phyloP scores from a whole-genome alignment of 106 monocot species.

The Dendrobium nobile region DNA sequence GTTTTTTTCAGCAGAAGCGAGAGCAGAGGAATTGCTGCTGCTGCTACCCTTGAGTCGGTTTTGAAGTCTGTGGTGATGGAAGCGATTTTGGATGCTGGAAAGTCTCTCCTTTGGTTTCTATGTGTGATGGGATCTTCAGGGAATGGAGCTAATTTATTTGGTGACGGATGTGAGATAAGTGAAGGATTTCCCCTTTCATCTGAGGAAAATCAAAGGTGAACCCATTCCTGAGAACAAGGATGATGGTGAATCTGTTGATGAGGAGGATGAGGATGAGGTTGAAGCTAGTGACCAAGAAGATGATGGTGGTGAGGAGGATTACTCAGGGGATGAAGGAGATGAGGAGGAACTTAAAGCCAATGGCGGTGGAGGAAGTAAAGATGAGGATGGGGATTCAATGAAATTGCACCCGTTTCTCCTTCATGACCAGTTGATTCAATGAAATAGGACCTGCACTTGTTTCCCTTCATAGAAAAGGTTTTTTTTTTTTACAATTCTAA shows the following conservation, averaged over 20 bases:
- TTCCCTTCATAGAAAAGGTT: no score
- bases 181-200: slow-evolving; percentile 6
- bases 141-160: background rate
- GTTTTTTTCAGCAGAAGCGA: background rate
- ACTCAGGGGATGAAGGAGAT: slow-evolving; percentile 6
- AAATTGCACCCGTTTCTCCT: no score
- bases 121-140: background rate
- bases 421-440: no score
- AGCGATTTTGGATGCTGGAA: background rate
- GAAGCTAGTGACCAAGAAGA: background rate
- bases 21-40: background rate
- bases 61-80: background rate
- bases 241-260: slow-evolving; percentile 8
- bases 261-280: slow-evolving; percentile 6
- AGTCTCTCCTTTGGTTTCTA: background rate
- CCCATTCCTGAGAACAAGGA: slow-evolving; percentile 3
- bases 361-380: background rate
- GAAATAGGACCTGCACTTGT: no score
- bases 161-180: background rate
- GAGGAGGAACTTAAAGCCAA: slow-evolving; percentile 5
- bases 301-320: slow-evolving; percentile 9
- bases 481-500: no score
- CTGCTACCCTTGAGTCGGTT: background rate
- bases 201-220: background rate
- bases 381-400: background rate